Conservation (phyloP, 2,329 filamentous ascomycete species). For the Penicillium sp. region DNA sequence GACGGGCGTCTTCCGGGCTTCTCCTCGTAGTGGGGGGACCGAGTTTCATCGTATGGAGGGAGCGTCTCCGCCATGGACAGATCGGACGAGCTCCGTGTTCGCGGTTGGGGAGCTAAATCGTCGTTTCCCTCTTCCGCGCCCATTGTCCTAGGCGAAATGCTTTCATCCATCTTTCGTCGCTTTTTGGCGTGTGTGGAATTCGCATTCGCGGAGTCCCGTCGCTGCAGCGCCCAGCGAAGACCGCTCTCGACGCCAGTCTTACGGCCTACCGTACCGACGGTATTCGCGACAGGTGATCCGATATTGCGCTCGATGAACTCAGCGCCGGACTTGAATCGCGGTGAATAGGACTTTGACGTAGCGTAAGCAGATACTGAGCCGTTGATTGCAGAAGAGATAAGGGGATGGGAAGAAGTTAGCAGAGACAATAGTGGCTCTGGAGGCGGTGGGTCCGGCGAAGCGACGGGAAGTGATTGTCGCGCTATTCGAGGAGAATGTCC, state of each 20-base stretch:
- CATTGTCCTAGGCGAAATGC: conserved; percentile 38
- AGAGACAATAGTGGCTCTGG: conserved; percentile 81
- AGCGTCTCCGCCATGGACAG: conserved; percentile 70
- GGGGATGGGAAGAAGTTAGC: conserved; percentile 81
- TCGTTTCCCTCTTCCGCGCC: conserved; percentile 49
- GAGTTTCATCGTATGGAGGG: conserved; percentile 78
- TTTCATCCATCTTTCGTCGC: conserved; percentile 45
- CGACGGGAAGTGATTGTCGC: conserved; percentile 33
- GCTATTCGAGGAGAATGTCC: conserved; percentile 61
- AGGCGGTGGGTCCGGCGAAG: conserved; percentile 46
- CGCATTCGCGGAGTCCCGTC: conserved; percentile 36
- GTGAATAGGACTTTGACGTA: conserved; percentile 84
- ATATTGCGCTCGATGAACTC: conserved; percentile 89
- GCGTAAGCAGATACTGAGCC: conserved; percentile 82
- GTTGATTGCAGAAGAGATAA: conserved; percentile 81
- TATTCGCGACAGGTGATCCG: conserved; percentile 77
- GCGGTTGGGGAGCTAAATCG: conserved; percentile 18
- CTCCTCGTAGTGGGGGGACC: conserved; percentile 69
- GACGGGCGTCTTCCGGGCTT: conserved; percentile 34
- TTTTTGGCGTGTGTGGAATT: conserved; percentile 38
- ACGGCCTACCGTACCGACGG: conserved; percentile 77
- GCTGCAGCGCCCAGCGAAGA: conserved; percentile 74
- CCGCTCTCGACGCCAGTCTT: conserved; percentile 85
- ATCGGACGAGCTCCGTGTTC: conserved; percentile 58
- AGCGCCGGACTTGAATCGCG: conserved; percentile 81